Evolutionary conservation across 805 yeast genomes (phyloP).

Genomic region (Pichia kluyveri): DNA sequence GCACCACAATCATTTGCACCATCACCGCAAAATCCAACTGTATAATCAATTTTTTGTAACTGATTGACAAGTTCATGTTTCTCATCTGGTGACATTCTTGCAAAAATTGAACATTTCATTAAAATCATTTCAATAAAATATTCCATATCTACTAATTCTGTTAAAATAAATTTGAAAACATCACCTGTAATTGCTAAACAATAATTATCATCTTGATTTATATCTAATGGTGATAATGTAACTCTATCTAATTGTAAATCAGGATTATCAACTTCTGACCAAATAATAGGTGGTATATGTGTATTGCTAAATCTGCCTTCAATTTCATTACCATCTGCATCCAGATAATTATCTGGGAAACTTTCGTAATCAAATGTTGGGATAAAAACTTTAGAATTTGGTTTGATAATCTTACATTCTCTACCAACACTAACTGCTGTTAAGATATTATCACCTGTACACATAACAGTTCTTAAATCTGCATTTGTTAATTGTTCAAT

Average conservation of each 20-base stretch:
- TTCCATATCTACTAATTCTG: conserved; percentile 34
- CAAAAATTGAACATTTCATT: conserved; percentile 69
- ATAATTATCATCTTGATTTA: conserved; percentile 33
- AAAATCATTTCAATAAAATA: conserved; percentile 46
- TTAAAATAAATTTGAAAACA: conserved; percentile 69
- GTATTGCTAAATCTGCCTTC: not conserved
- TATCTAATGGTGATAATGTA: conserved; percentile 45
- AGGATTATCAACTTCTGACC: conserved; percentile 64
- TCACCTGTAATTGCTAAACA: conserved; percentile 89
- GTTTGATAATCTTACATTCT: conserved; percentile 62
- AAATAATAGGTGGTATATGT: conserved; percentile 30
- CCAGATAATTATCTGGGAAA: not conserved
- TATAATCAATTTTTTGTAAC: conserved; percentile 75
- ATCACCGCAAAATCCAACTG: conserved; percentile 97
- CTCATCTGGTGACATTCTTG: conserved; percentile 99
- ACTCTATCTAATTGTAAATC: conserved; percentile 49
- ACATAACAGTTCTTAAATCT: conserved; percentile 78
- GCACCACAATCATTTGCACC: conserved; percentile 99
- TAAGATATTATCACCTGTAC: conserved; percentile 93
- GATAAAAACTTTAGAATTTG: conserved; percentile 41
- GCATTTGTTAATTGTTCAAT: conserved; percentile 56
- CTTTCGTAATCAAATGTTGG: conserved; percentile 44
- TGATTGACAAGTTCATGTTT: conserved; percentile 91
- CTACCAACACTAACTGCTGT: conserved; percentile 92
- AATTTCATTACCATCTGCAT: conserved; percentile 4